phyloP scores from a whole-genome alignment of 768 basidiomycete species.

The Suillus placidus region DNA sequence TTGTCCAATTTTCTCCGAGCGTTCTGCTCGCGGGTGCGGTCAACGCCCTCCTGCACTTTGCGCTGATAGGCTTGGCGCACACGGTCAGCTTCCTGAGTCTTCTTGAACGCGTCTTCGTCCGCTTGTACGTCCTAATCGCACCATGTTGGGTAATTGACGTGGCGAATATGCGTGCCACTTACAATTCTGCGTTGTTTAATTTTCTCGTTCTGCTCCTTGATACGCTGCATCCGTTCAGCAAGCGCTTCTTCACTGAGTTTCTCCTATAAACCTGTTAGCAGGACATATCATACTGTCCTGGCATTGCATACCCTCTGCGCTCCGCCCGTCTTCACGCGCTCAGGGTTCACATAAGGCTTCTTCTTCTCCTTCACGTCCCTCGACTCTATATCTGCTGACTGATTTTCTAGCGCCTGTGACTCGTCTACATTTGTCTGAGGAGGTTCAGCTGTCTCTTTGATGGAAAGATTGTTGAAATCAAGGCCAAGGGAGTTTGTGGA shows the following conservation, averaged over 20 bases:
- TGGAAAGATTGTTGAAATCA: constrained; percentile 57
- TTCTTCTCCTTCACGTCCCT: constrained; percentile 51
- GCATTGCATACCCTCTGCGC: constrained; percentile 57
- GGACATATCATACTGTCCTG: neutral
- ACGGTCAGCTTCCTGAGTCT: constrained; percentile 68
- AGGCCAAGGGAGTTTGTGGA: constrained; percentile 70
- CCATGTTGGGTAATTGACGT: constrained; percentile 7
- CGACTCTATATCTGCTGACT: constrained; percentile 1
- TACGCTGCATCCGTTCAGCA: constrained; percentile 67
- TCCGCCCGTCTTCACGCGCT: constrained; percentile 85
- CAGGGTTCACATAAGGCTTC: constrained; percentile 78
- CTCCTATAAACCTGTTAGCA: constrained; percentile 48
- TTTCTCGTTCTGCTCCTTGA: constrained; percentile 73
- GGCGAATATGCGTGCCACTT: constrained; percentile 23
- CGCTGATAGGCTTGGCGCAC: constrained; percentile 57
- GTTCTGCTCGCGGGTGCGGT: constrained; percentile 76
- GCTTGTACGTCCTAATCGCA: constrained; percentile 69
- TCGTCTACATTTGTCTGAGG: constrained; percentile 19
- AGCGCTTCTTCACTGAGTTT: constrained; percentile 71
- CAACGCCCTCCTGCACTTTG: constrained; percentile 68
- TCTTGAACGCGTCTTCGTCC: constrained; percentile 77
- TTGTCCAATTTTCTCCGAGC: constrained; percentile 84
- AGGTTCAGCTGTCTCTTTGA: constrained; percentile 34
- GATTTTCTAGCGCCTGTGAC: constrained; percentile 22
- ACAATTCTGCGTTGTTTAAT: constrained; percentile 72